A percentile compares a stretch with the other conserved stretches of the same genome.
Conservation (phyloP, 495 filamentous ascomycete genomes). For the Penicillium cosmopolitanum region DNA sequence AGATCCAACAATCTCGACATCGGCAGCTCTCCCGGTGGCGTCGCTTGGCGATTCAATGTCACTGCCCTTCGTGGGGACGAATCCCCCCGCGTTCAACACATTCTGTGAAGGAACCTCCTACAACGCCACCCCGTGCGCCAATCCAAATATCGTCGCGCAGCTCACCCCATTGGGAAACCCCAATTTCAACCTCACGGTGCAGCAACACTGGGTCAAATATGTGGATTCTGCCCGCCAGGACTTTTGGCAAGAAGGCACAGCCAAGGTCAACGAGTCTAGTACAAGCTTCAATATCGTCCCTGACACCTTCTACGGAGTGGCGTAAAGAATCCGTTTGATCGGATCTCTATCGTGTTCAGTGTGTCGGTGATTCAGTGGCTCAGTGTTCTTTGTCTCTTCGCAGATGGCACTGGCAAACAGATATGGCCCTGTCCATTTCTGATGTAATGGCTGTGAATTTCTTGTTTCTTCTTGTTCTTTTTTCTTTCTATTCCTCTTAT, state of each 20-base stretch:
- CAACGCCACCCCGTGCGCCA: slow-evolving; percentile 31
- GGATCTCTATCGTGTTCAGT: background rate
- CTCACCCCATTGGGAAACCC: slow-evolving; percentile 30
- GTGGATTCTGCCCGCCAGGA: slow-evolving; percentile 20
- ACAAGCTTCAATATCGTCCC: slow-evolving; percentile 23
- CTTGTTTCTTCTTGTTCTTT: background rate
- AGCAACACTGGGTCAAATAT: slow-evolving; percentile 34
- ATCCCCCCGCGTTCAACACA: slow-evolving; percentile 45
- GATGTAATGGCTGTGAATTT: slow-evolving; percentile 3
- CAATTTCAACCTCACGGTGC: slow-evolving; percentile 39
- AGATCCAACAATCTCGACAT: slow-evolving; percentile 35
- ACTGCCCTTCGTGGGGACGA: slow-evolving; percentile 27
- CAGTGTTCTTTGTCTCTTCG: background rate
- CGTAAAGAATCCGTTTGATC: slow-evolving; percentile 10
- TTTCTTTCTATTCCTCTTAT: background rate
- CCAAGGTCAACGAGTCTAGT: slow-evolving; percentile 18
- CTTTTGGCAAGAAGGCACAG: slow-evolving; percentile 19
- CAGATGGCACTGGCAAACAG: background rate
- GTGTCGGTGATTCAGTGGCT: background rate
- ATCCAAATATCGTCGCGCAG: slow-evolving; percentile 32
- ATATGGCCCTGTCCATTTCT: background rate
- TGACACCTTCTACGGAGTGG: slow-evolving; percentile 22
- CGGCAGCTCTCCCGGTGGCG: slow-evolving; percentile 41
- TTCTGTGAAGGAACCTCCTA: slow-evolving; percentile 39
- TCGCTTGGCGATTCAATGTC: slow-evolving; percentile 43